phyloP scores from a whole-genome alignment of 2,329 filamentous ascomycete genomes.

The Zymoseptoria pseudotritici region DNA sequence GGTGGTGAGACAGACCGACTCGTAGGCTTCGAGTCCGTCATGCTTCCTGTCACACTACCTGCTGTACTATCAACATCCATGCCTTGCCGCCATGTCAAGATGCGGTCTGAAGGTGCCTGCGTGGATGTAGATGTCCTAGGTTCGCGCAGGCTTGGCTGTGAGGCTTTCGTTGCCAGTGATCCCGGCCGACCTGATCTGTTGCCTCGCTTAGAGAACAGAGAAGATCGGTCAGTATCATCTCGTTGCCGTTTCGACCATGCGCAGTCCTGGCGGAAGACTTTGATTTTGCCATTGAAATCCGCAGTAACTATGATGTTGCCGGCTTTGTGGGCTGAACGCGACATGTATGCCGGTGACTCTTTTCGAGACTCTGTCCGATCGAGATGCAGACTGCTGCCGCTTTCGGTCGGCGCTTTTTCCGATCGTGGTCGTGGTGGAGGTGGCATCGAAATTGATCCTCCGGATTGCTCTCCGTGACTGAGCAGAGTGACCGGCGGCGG shows the following conservation, averaged over 20 bases:
- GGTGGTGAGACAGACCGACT: constrained; percentile 44
- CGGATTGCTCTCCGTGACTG: constrained; percentile 56
- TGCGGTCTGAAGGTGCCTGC: constrained; percentile 60
- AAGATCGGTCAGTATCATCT: constrained; percentile 70
- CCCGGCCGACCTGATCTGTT: constrained; percentile 43
- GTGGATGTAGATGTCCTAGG: constrained; percentile 25
- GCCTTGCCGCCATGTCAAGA: constrained; percentile 78
- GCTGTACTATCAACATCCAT: constrained; percentile 43
- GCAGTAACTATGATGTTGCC: constrained; percentile 91
- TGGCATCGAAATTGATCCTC: constrained; percentile 18
- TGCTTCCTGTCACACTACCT: constrained; percentile 37
- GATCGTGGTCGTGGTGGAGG: constrained; percentile 23
- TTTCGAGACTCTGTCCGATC: constrained; percentile 25
- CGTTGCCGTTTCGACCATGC: constrained; percentile 67
- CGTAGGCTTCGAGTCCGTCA: constrained; percentile 14
- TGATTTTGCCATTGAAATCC: constrained; percentile 80
- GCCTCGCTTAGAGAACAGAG: constrained; percentile 63
- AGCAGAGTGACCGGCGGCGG: constrained; percentile 80
- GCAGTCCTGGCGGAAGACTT: constrained; percentile 92
- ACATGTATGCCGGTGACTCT: constrained; percentile 70
- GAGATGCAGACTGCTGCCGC: constrained; percentile 25
- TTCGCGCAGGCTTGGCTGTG: constrained; percentile 26
- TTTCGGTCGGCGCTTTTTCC: constrained; percentile 42
- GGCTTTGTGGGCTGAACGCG: constrained; percentile 65
- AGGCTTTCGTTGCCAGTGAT: constrained; percentile 36